Base-by-base conservation (phyloP, 164 flowering plant species). In the Euptelea pleiosperma region DNA sequence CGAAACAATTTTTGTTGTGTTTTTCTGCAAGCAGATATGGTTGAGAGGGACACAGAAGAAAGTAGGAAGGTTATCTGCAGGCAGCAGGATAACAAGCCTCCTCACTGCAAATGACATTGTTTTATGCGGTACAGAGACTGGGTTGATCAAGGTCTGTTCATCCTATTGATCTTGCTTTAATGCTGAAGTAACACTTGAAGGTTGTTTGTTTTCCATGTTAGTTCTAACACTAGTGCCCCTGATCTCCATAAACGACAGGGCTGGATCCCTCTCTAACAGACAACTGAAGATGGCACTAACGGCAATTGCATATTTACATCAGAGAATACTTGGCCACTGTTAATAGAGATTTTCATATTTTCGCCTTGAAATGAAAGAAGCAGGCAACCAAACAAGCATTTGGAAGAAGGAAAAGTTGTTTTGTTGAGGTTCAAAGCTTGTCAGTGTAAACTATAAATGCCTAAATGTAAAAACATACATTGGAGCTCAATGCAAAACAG, bases 61-160 rank as follows among this genome's bases (percentile, higher is more conserved):
- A 67, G 83, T 84, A 37, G 92, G 92, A 34, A 78, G 90, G 57
- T 57, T 85, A 64, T 83, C 90, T 62, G 88, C 92, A 33, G 96
- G 96, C 14, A 79, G 92, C 79, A 77, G 56, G 61, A 84, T 88
- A 73, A 85, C 90, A 48, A 82, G 96, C 73, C 69, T 88, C 33
- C 77, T 85, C 46, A 67, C 81, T 1, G 96, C 82, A 36, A 85
- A 88, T 64, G 96, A 84, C 76, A 64, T 79, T 40, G 68, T 88
- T 36, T 47, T 88, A 15, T 88, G 96, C 47, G 96, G 96, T 21
- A 85, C 91, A 0, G 92, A 84, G 57, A 68, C 75, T 8, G 96
- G 96, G 16, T 41, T 82, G 21, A 85, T 88, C 62, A 88, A 85
- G 90, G 96, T 84, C 16, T 18, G 57, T 28, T 30, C 19, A 50